Percentiles rank a stretch among this genome's conserved stretches.
Conservation (phyloP, 2,329 filamentous ascomycete genomes). For the Pestalotiopsis sp. region DNA sequence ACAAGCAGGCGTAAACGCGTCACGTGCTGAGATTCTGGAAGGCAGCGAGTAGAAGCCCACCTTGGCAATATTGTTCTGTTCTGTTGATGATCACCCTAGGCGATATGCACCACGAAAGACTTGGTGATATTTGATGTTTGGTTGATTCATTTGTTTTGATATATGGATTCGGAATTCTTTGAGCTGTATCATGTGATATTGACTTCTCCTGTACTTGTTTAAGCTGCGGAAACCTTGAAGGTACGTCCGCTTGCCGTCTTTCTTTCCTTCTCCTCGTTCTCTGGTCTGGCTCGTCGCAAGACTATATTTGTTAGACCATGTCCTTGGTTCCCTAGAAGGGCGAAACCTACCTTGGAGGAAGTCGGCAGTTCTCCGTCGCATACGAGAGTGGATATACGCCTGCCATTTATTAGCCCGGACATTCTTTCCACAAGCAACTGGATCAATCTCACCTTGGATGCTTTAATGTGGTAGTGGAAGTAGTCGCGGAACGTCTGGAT, state of each 20-base stretch:
- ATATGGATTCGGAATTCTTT: background rate
- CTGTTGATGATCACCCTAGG: background rate
- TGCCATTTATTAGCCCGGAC: slow-evolving; percentile 25
- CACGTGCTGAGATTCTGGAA: background rate
- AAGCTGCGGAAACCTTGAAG: slow-evolving; percentile 55
- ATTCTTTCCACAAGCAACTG: background rate
- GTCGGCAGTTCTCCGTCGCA: slow-evolving; percentile 96
- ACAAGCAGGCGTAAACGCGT: background rate
- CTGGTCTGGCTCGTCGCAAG: slow-evolving; percentile 90
- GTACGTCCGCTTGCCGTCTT: slow-evolving; percentile 97
- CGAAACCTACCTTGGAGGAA: slow-evolving; percentile 87
- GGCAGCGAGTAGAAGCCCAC: background rate
- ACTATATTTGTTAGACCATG: slow-evolving; percentile 55
- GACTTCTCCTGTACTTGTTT: background rate
- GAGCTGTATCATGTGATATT: background rate
- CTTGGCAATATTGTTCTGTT: background rate
- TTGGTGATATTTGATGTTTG: background rate
- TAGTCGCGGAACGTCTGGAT: slow-evolving; percentile 99
- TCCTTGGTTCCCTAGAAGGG: slow-evolving; percentile 26
- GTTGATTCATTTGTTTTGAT: background rate
- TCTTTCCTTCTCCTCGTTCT: slow-evolving; percentile 94
- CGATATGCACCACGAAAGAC: background rate
- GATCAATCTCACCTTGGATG: slow-evolving; percentile 70
- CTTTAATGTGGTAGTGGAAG: slow-evolving; percentile 99
- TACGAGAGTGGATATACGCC: slow-evolving; percentile 97